phyloP scores from a whole-genome alignment of 2,329 filamentous ascomycete species.

The Colletotrichum chlorophyti region DNA sequence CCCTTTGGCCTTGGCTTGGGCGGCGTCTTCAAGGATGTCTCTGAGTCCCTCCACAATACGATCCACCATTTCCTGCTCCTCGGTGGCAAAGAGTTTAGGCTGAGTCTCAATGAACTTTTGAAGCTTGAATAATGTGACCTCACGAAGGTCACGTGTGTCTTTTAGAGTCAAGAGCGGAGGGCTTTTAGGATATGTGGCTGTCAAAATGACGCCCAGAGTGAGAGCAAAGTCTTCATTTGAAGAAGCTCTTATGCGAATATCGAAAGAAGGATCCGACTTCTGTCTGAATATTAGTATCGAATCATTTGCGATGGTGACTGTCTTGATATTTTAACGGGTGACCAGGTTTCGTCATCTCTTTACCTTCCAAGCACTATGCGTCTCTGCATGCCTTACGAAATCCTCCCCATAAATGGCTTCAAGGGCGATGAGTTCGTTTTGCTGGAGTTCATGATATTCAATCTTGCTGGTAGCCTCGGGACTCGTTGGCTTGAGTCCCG shows the following conservation, averaged over 20 bases:
- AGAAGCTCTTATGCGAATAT: conserved; percentile 77
- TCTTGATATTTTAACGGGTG: conserved; percentile 17
- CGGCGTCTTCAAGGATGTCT: conserved; percentile 85
- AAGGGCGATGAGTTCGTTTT: conserved; percentile 85
- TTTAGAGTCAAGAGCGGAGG: conserved; percentile 75
- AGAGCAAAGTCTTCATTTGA: conserved; percentile 75
- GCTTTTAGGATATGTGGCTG: conserved; percentile 90
- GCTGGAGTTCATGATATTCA: conserved; percentile 83
- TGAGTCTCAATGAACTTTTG: conserved; percentile 67
- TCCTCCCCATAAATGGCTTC: conserved; percentile 91
- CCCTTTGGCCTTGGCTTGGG: conserved; percentile 75
- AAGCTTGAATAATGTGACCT: conserved; percentile 75
- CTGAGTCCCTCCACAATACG: conserved; percentile 74
- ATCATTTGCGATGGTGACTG: background rate
- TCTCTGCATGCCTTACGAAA: conserved; percentile 75
- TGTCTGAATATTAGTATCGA: conserved; percentile 39
- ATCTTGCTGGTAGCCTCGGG: conserved; percentile 52
- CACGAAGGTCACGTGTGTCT: conserved; percentile 68
- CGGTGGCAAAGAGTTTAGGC: conserved; percentile 58
- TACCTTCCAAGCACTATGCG: conserved; percentile 86
- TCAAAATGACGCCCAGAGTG: conserved; percentile 79
- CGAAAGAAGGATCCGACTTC: conserved; percentile 85
- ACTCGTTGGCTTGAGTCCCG: conserved; percentile 54
- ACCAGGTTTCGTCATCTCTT: conserved; percentile 16
- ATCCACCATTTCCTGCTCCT: conserved; percentile 66